Base-by-base conservation (phyloP, 768 basidiomycete species). In the Chalciporus pseudorubinellus region DNA sequence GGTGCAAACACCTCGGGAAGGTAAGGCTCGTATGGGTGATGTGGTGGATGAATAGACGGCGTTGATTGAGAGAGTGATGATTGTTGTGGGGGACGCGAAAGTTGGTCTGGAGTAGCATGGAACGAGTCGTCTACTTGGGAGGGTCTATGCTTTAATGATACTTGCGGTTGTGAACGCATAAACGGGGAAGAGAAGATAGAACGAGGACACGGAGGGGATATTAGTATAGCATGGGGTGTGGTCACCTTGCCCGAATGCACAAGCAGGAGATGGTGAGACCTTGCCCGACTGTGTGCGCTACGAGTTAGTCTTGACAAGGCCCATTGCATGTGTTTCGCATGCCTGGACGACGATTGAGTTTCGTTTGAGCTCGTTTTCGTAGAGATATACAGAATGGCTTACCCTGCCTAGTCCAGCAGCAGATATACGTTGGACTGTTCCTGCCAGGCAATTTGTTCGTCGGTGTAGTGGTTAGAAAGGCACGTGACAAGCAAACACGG, bases 301-400 rank as follows among this genome's bases (percentile, higher is more conserved):
- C 73, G 81, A 76, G 80, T 75, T 64, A 75, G 67, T 61, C 69
- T 73, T 57, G 74, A 76, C 78, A 76, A 79, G 69, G 72, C 78
- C 77, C 84, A 85, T 86, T 74, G 83, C 86, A 88, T 87, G 80
- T 74, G 79, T 69, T 64, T 78, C 64, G 79, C 83, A 85, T 85
- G 29, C 76, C 83, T 79, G 52, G 22, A 16, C 18, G 16, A 34
- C 39, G 14, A 18, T 28, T 29, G 39, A 40, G 46, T 41, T 33
- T n/a, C n/a, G n/a, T n/a, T n/a, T n/a, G n/a, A n/a, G 58, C 7
- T 24, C n/a, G 26, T 19, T 44, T 21, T 38, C 34, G 24, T 31
- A 31, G 11, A 31, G 4, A 11, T 2, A 12, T 31, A 12, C 26
- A n/a, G 14, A 22, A 39, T 34, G 16, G 52, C 61, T 52, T 43